Evolutionary conservation across 2,329 filamentous ascomycete genomes (phyloP), one percentile per base, ranked within the genome.

Genomic region (Botrytis sinoallii): DNA sequence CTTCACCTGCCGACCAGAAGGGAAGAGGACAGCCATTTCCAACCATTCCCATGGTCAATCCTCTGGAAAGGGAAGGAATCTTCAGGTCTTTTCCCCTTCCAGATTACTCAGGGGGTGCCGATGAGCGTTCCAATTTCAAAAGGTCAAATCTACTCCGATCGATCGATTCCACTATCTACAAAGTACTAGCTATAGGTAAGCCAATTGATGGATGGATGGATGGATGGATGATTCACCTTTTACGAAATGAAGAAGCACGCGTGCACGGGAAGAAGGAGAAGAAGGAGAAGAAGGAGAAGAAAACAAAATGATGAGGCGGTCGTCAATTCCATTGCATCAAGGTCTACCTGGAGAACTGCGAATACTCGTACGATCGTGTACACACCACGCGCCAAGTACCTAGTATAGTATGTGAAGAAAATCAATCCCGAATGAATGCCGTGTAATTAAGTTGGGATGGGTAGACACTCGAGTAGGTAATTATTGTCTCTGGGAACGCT

Each of bases 401-500:
- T 32, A 32, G 32, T 32, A 2, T 22, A 9, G 44, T 16, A 16
- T 4, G 16, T 29, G 52, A 55, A 55, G 52, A 29, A 16, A 3
- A 8, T n/a, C 22, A 40, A 38, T 40, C 59, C 59, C 59, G 35
- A 16, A 22, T 38, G 59, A 61, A 61, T 61, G 59, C 32, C 35
- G 35, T 61, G 59, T 25, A 40, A 22, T 35, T 55, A 55, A 29
- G 14, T 55, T 29, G n/a, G n/a, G 25, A 25, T 5, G 3, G 48
- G 4, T 8, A 8, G 22, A 9, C 2, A 14, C 10, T 1, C 4
- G 4, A n/a, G 6, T n/a, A 12, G 46, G 8, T 9, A 4, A 42
- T 42, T 42, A 55, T 29, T 8, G 59, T 40, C 22, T 40, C 14
- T 40, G 6, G 4, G 12, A n/a, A 61, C 59, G 32, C 59, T n/a